Evolutionary conservation across 2,329 filamentous ascomycete genomes (phyloP), one percentile per base, ranked within the genome.

Genomic region (Aspergillus fischeri): DNA sequence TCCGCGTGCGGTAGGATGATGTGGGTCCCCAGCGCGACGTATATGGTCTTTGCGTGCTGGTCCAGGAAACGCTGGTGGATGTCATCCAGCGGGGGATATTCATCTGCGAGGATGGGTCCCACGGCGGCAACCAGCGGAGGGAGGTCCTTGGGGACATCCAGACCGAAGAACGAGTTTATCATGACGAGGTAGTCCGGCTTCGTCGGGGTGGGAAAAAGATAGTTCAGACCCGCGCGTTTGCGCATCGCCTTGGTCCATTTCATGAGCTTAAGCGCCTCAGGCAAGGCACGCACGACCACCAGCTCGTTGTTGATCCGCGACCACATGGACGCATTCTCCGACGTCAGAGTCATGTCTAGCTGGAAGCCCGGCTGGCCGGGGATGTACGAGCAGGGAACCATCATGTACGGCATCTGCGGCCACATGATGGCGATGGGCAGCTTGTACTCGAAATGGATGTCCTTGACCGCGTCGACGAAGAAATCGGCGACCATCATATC

Each of bases 401-500:
- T 72, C 1, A 69, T 57, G 29, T 68, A 72, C 0, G 77, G 77
- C 75, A 77, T 77, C 57, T 77, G 73, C 2, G 77, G 74, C 71
- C 71, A 76, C 10, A 77, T 65, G 27, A 71, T 67, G 9, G 76
- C 75, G 4, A 78, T 63, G 2, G 76, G 76, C 3, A 79, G 57
- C 14, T 65, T 61, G 35, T 72, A 71, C 60, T 78, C 67, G 20
- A 64, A 56, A 5, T 71, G 67, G 49, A 79, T 76, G 54, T 80
- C 78, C 49, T 70, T 65, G 2, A 70, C 74, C 0, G 75, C 76
- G 6, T 79, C 76, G 28, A 74, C 75, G 42, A 78, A 77, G 67
- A 77, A 79, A 53, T 80, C 77, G 0, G 75, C 73, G 2, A 80
- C 55, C 25, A 79, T 75, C 53, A 79, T 69, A 59, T 74, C 70